Evolutionary conservation across 345 rosid species (phyloP).

Genomic region (Triadica sebifera): DNA sequence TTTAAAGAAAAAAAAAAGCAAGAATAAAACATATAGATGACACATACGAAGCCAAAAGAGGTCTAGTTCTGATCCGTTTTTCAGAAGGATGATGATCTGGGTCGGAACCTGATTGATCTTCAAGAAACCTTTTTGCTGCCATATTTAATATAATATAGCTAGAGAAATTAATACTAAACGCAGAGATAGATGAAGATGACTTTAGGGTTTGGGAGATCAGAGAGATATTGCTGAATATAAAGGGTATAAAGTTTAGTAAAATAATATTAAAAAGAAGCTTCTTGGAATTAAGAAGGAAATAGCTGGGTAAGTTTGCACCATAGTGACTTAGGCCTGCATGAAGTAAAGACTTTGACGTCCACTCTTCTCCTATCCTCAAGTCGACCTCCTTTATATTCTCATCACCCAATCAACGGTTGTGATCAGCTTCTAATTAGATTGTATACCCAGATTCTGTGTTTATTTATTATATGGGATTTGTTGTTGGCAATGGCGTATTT

Average conservation of each 20-base stretch:
- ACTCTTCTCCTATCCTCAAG: conserved; percentile 13
- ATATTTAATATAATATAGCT: conserved; percentile 17
- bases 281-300: conserved; percentile 43
- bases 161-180: neutral
- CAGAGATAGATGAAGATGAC: neutral
- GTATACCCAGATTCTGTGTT: too few relatives aligned
- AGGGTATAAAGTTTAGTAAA: neutral
- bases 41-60: conserved; percentile 75
- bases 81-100: conserved; percentile 34
- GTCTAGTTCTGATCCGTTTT: conserved; percentile 48
- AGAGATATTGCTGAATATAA: neutral
- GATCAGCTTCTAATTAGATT: neutral
- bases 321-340: conserved; percentile 13
- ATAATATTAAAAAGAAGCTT: conserved; percentile 28
- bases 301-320: conserved; percentile 18
- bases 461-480: neutral
- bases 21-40: neutral
- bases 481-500: neutral
- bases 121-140: conserved; percentile 58
- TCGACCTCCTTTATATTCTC: conserved; percentile 9
- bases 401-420: neutral
- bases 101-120: conserved; percentile 39
- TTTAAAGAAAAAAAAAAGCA: neutral
- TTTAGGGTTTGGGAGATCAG: neutral
- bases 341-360: conserved; percentile 46